A percentile compares a stretch with the other conserved stretches of the same genome.
These are phyloP conservation scores for Trichoderma asperellum DNA, from an alignment of 2,329 filamentous ascomycete species.

Conservation along the genomic window DNA sequence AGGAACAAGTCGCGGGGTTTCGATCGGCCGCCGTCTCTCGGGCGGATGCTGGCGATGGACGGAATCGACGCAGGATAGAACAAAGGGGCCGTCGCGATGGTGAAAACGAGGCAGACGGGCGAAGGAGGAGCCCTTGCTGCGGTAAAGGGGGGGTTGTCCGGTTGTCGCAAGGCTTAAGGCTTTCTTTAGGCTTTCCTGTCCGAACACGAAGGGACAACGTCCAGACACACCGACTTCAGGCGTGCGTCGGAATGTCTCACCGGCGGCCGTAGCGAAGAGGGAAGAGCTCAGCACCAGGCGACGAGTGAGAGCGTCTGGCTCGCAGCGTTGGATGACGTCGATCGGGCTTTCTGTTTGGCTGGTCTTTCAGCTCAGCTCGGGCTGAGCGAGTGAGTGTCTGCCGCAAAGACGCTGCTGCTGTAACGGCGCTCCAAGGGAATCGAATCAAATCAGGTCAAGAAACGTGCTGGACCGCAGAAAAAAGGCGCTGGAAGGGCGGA, in stretches of 20 bases:
- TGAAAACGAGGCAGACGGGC: conserved; percentile 1
- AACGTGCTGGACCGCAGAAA: neutral
- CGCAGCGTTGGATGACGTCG: conserved; percentile 16
- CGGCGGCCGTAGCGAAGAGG: conserved; percentile 1
- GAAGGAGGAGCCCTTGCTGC: conserved; percentile 2
- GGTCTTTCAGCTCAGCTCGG: conserved; percentile 7
- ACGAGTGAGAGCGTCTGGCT: neutral
- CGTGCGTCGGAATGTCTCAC: conserved; percentile 17
- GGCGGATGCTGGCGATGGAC: neutral
- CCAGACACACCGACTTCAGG: conserved; percentile 16
- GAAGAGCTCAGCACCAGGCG: conserved; percentile 3
- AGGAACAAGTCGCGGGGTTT: too few relatives aligned
- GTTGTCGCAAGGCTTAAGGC: conserved; percentile 2
- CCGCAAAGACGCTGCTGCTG: neutral
- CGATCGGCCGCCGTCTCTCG: conserved; percentile 3
- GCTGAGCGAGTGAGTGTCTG: neutral
- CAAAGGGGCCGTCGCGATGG: neutral
- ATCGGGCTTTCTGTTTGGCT: neutral
- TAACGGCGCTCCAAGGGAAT: neutral
- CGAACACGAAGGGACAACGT: conserved; percentile 1
- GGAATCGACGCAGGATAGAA: neutral
- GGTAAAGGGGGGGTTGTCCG: conserved; percentile 2
- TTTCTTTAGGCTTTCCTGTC: conserved; percentile 6
- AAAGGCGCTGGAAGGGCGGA: conserved; percentile 2
- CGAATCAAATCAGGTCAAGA: neutral